Percentiles rank a stretch among this genome's conserved stretches.
Evolutionary conservation across 2,329 filamentous ascomycete species (phyloP).

Genomic region (Tolypocladium pustulatum): DNA sequence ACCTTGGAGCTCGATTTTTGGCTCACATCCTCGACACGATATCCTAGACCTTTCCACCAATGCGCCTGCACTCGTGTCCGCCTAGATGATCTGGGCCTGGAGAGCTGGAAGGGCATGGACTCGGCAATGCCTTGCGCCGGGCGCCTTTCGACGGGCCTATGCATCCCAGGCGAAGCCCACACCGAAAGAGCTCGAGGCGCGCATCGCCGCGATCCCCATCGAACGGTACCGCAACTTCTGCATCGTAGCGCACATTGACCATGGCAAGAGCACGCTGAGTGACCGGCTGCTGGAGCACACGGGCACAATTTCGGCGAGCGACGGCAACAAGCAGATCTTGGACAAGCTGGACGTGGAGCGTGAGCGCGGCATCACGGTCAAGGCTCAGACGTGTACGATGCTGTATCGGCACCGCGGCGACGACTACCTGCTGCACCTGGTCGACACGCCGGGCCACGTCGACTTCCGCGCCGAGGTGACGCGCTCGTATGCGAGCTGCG

Average conservation of each 20-base stretch:
- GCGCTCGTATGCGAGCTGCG: constrained; percentile 90
- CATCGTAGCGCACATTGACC: constrained; percentile 96
- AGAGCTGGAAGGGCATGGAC: constrained; percentile 25
- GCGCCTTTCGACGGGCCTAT: constrained; percentile 4
- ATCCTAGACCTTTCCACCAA: neutral
- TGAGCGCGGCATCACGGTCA: constrained; percentile 94
- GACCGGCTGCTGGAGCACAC: constrained; percentile 90
- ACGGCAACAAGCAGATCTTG: constrained; percentile 83
- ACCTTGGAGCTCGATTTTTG: neutral
- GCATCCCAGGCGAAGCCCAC: constrained; percentile 16
- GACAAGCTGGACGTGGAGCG: constrained; percentile 96
- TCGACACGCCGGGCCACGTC: constrained; percentile 95
- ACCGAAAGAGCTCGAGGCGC: constrained; percentile 25
- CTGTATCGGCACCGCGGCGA: constrained; percentile 76
- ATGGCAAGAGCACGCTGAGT: constrained; percentile 93
- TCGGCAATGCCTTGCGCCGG: constrained; percentile 18
- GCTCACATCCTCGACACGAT: neutral
- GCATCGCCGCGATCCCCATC: constrained; percentile 66
- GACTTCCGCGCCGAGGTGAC: constrained; percentile 96
- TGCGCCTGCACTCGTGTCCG: constrained; percentile 5
- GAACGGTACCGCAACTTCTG: constrained; percentile 89
- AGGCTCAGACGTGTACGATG: constrained; percentile 98
- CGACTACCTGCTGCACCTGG: constrained; percentile 89
- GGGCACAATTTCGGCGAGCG: constrained; percentile 76
- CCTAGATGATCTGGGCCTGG: constrained; percentile 26